Conservation (phyloP, 1,284 basidiomycete genomes). For the Schizophyllum commune region DNA sequence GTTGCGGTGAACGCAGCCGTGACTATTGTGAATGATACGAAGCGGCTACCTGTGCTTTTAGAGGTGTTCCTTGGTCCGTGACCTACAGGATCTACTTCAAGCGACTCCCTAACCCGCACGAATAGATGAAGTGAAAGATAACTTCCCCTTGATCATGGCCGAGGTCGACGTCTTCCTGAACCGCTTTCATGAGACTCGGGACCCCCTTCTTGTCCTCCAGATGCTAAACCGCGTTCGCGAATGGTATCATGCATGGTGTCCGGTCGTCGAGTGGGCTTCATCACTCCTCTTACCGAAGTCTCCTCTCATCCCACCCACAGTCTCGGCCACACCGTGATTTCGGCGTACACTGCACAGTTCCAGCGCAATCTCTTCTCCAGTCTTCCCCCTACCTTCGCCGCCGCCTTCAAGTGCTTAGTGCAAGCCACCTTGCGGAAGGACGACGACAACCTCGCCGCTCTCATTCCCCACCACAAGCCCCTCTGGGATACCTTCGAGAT, state of each 20-base stretch:
- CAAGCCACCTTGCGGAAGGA: slow-evolving; percentile 42
- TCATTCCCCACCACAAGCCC: slow-evolving; percentile 20
- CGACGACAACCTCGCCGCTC: slow-evolving; percentile 9
- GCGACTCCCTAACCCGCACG: slow-evolving; percentile 4
- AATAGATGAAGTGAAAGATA: slow-evolving; percentile 55
- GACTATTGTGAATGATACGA: slow-evolving; percentile 44
- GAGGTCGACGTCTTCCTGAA: slow-evolving; percentile 54
- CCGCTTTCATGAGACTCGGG: slow-evolving; percentile 31
- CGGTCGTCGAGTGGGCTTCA: slow-evolving; percentile 41
- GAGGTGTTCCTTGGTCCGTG: slow-evolving; percentile 60
- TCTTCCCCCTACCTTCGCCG: slow-evolving; percentile 57
- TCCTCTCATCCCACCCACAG: slow-evolving; percentile 24
- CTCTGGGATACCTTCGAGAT: slow-evolving; percentile 63
- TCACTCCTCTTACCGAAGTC: slow-evolving; percentile 3
- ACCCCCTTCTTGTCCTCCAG: slow-evolving; percentile 39
- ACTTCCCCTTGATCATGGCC: slow-evolving; percentile 47
- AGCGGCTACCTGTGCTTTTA: slow-evolving; percentile 51
- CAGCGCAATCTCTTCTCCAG: slow-evolving; percentile 62
- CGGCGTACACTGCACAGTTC: slow-evolving; percentile 57
- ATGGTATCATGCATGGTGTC: slow-evolving; percentile 65
- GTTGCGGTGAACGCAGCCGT: slow-evolving; percentile 44
- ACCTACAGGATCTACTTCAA: background rate
- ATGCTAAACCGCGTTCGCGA: slow-evolving; percentile 51
- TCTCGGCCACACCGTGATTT: slow-evolving; percentile 49
- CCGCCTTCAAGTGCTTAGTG: slow-evolving; percentile 58